Conservation (phyloP, 108 stramenopile genomes). For the Conticribra weissflogii region DNA sequence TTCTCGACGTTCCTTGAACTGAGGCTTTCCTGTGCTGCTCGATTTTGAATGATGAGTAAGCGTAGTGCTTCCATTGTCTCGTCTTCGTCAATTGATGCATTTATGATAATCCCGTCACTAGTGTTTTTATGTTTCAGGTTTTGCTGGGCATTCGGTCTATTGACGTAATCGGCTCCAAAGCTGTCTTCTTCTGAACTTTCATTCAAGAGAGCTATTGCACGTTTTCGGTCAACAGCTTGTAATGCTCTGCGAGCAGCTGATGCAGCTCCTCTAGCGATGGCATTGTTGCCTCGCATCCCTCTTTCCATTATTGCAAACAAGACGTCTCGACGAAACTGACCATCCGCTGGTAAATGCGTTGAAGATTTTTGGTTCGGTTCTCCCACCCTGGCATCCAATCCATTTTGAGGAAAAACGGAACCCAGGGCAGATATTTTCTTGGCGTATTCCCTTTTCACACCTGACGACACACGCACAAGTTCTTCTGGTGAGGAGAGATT, state of each 20-base stretch:
- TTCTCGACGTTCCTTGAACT: constrained; percentile 65
- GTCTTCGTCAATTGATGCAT: constrained; percentile 68
- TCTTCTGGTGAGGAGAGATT: background rate
- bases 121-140: too few relatives aligned
- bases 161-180: background rate
- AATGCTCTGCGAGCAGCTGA: constrained; percentile 69
- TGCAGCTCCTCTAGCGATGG: constrained; percentile 76
- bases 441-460: constrained; percentile 21
- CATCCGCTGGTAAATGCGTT: constrained; percentile 39
- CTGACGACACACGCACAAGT: constrained; percentile 3
- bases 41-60: constrained; percentile 80
- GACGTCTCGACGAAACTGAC: constrained; percentile 82
- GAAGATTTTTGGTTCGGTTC: constrained; percentile 41
- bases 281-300: constrained; percentile 75
- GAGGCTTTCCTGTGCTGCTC: constrained; percentile 71
- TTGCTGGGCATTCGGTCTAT: constrained; percentile 10
- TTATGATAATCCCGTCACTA: constrained; percentile 20
- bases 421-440: constrained; percentile 56
- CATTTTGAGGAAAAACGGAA: constrained; percentile 28
- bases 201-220: constrained; percentile 71
- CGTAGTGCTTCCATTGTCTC: constrained; percentile 87
- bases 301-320: constrained; percentile 86
- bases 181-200: constrained; percentile 30
- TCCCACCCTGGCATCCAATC: constrained; percentile 4
- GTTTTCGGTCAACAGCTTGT: constrained; percentile 77